Conservation (phyloP, 768 basidiomycete species). For the Psilocybe sp. region DNA sequence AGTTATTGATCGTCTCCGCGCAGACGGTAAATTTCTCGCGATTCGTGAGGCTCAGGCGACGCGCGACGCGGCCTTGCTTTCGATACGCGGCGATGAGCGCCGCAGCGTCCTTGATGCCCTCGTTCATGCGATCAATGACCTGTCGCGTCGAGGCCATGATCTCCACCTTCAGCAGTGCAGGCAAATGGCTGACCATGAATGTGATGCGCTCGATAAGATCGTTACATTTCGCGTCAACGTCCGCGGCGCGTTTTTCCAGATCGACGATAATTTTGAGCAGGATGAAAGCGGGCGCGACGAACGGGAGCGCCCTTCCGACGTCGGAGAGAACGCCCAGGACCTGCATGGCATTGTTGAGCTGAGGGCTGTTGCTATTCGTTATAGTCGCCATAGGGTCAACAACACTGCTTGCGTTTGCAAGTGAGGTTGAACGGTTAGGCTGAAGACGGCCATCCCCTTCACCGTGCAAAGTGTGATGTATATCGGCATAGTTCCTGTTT, state of each 20-base stretch:
- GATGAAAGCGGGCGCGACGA: conserved; percentile 36
- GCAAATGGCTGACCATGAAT: conserved; percentile 39
- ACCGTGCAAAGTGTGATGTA: no score
- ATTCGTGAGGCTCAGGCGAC: conserved; percentile 35
- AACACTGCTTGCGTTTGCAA: conserved; percentile 7
- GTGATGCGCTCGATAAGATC: conserved; percentile 40
- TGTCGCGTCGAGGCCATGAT: conserved; percentile 30
- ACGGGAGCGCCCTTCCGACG: conserved; percentile 32
- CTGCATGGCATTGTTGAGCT: conserved; percentile 26
- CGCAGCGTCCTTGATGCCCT: conserved; percentile 34
- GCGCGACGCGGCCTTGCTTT: conserved; percentile 31
- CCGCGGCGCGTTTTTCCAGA: conserved; percentile 32
- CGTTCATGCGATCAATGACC: conserved; percentile 37
- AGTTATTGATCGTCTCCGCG: conserved; percentile 28
- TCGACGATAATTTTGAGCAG: conserved; percentile 38
- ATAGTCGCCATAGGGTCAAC: conserved; percentile 13
- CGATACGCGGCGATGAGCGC: conserved; percentile 37
- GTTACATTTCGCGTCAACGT: conserved; percentile 36
- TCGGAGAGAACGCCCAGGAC: conserved; percentile 30
- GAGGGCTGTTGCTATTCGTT: conserved; percentile 10
- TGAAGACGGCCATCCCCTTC: no score
- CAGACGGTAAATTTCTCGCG: conserved; percentile 33
- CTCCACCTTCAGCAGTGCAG: conserved; percentile 28
- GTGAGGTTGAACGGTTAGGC: no score
- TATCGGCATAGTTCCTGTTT: no score